Percentiles rank a stretch among this genome's conserved stretches.
phyloP scores from a whole-genome alignment of 1,139 yeast species.

The Suhomyces taliae region DNA sequence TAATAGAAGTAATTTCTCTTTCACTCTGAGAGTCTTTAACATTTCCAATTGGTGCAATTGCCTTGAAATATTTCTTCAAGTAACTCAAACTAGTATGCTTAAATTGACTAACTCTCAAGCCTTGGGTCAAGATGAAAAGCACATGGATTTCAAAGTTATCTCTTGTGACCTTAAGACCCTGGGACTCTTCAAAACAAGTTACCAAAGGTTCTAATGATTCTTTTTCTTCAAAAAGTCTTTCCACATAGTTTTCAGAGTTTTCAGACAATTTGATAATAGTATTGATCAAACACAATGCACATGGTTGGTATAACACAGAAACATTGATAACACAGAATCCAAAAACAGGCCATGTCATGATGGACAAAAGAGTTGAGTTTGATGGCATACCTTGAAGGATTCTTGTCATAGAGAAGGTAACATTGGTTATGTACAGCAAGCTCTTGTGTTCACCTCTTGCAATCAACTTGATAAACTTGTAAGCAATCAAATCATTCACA shows the following conservation, averaged over 20 bases:
- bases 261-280: constrained; percentile 28
- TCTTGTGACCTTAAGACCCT: constrained; percentile 40
- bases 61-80: constrained; percentile 49
- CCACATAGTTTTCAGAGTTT: constrained; percentile 23
- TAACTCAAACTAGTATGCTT: constrained; percentile 56
- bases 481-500: constrained; percentile 59
- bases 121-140: constrained; percentile 55
- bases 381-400: constrained; percentile 63
- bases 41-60: constrained; percentile 12
- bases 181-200: constrained; percentile 45
- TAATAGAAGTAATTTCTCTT: constrained; percentile 34
- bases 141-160: constrained; percentile 59
- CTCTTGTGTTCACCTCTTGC: constrained; percentile 30
- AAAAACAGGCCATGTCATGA: constrained; percentile 65
- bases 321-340: constrained; percentile 37
- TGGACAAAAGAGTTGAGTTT: constrained; percentile 53
- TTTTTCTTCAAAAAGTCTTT: constrained; percentile 40
- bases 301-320: constrained; percentile 53
- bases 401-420: constrained; percentile 54
- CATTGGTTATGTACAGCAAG: constrained; percentile 37
- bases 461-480: constrained; percentile 40
- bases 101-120: constrained; percentile 62
- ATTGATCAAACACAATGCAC: constrained; percentile 42
- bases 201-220: constrained; percentile 42
- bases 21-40: not conserved